Evolutionary conservation across 2,329 filamentous ascomycete species (phyloP).

Genomic region (Fusarium concolor): DNA sequence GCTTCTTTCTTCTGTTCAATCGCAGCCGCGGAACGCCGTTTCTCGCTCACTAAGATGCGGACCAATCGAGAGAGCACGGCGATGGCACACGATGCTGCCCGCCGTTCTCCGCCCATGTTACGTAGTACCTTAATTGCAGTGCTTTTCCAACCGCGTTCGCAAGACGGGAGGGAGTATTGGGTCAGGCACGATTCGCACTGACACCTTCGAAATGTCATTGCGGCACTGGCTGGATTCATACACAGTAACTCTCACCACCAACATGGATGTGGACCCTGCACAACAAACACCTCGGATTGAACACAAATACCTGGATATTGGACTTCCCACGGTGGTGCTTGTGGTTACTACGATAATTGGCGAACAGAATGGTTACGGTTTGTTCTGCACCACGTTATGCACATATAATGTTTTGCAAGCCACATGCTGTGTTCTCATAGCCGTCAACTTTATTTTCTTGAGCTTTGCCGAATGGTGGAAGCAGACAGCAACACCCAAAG

Average conservation of each 20-base stretch:
- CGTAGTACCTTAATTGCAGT: no score
- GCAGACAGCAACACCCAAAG: background rate
- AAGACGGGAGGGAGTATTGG: no score
- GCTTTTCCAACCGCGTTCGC: no score
- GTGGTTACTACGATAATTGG: background rate
- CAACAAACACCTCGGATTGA: background rate
- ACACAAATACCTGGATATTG: background rate
- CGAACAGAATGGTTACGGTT: background rate
- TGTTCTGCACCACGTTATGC: background rate
- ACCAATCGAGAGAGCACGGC: slow-evolving; percentile 37
- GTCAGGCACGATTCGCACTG: background rate
- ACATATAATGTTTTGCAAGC: background rate
- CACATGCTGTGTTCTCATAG: background rate
- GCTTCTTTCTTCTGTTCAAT: slow-evolving; percentile 46
- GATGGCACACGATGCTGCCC: slow-evolving; percentile 30
- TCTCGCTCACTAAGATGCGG: slow-evolving; percentile 34
- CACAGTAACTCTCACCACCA: no score
- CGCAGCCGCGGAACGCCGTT: slow-evolving; percentile 39
- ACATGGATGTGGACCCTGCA: no score
- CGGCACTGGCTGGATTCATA: background rate
- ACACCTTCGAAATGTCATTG: slow-evolving; percentile 1
- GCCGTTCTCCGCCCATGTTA: slow-evolving; percentile 25
- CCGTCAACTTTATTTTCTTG: background rate
- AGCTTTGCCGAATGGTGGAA: background rate
- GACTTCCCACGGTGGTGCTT: background rate